These are phyloP conservation scores for Erysimum pusillum DNA, from an alignment of 441 rosid species.

Conservation along the genomic window DNA sequence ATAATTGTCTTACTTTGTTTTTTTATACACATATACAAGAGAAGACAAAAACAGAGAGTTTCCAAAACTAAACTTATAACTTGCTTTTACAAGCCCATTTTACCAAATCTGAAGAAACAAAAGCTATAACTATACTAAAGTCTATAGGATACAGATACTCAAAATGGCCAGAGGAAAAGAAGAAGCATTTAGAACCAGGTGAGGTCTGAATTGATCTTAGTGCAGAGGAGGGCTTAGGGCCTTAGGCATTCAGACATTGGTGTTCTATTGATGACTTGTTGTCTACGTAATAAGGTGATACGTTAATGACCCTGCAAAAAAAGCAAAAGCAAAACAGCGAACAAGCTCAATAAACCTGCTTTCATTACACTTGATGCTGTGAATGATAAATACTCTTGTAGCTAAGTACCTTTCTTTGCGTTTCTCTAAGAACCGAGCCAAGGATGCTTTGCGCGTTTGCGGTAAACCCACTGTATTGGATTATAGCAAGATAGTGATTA, in stretches of 20 bases:
- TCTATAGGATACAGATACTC: background rate
- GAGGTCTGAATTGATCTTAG: background rate
- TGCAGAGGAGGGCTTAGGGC: conserved; percentile 40
- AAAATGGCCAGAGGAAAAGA: background rate
- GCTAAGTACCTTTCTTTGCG: conserved; percentile 63
- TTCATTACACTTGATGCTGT: background rate
- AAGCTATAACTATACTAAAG: background rate
- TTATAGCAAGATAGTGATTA: background rate
- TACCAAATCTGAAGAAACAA: conserved; percentile 4
- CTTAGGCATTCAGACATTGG: conserved; percentile 42
- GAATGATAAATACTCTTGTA: background rate
- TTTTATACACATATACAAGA: background rate
- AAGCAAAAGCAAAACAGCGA: background rate
- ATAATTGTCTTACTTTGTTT: background rate
- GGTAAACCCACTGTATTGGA: conserved; percentile 55
- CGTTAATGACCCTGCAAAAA: conserved; percentile 49
- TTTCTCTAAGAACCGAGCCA: conserved; percentile 69
- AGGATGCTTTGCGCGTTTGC: conserved; percentile 64
- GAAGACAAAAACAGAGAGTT: background rate
- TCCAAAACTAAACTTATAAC: background rate
- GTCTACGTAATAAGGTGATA: conserved; percentile 49
- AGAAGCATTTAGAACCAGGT: background rate
- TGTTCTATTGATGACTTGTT: conserved; percentile 40
- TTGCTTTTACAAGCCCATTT: background rate
- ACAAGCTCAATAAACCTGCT: background rate